Conservation (phyloP, 305 asterid genomes). For the Coffea humblotiana region DNA sequence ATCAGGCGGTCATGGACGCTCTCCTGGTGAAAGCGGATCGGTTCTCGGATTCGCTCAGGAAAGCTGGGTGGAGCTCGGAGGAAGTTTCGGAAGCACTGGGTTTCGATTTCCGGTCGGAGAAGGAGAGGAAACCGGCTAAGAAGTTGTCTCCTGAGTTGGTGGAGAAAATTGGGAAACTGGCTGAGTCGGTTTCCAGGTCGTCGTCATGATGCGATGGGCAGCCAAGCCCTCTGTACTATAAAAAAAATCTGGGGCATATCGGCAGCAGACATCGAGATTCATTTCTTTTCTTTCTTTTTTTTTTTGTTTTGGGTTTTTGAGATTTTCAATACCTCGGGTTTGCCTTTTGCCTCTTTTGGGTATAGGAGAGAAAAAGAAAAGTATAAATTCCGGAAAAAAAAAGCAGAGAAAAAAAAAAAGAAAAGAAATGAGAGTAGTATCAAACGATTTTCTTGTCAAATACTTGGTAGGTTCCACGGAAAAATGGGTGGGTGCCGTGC, state of each 20-base stretch:
- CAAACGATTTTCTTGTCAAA: background rate
- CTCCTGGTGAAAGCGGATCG: constrained; percentile 84
- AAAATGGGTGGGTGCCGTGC: background rate
- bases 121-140: constrained; percentile 58
- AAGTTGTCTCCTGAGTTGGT: constrained; percentile 74
- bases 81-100: constrained; percentile 89
- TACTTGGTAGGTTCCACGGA: background rate
- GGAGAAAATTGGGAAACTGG: constrained; percentile 70
- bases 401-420: background rate
- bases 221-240: background rate
- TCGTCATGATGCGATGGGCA: constrained; percentile 21
- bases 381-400: constrained; percentile 7
- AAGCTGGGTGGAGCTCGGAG: constrained; percentile 96
- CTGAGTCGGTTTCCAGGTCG: constrained; percentile 70
- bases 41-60: constrained; percentile 73
- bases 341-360: constrained; percentile 30
- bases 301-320: constrained; percentile 1
- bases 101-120: constrained; percentile 72
- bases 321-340: constrained; percentile 53
- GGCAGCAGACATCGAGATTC: constrained; percentile 54
- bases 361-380: constrained; percentile 31
- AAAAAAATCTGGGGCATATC: constrained; percentile 21
- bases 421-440: background rate
- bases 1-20: constrained; percentile 82
- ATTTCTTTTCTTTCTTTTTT: background rate